phyloP scores from a whole-genome alignment of 805 yeast species.

The Pichia nakasei region DNA sequence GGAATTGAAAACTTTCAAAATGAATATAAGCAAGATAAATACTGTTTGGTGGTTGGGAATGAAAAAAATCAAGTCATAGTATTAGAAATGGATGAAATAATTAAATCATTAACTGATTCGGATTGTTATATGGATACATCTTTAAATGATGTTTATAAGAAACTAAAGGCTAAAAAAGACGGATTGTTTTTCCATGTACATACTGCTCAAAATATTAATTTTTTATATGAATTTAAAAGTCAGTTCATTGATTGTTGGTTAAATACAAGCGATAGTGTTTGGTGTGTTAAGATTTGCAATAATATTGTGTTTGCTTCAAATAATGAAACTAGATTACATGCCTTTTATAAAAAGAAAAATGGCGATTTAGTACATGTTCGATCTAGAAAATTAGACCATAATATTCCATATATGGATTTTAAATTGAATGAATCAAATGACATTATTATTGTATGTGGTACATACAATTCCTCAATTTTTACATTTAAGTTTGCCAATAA shows the following conservation, averaged over 20 bases:
- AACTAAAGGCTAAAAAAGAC: not conserved
- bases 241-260: not conserved
- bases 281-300: conserved; percentile 51
- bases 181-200: not conserved
- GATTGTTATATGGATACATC: no score
- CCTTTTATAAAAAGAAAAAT: conserved; percentile 23
- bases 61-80: conserved; percentile 2
- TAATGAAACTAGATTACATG: conserved; percentile 39
- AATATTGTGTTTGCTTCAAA: conserved; percentile 42
- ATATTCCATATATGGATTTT: conserved; percentile 37
- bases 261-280: conserved; percentile 24
- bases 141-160: not conserved
- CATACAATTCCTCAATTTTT: not conserved
- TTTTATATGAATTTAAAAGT: not conserved
- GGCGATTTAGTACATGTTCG: not conserved
- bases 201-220: no score
- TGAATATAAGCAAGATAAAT: not conserved
- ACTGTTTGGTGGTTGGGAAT: conserved; percentile 1
- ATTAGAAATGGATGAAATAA: not conserved
- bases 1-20: not conserved
- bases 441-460: conserved; percentile 1
- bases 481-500: not conserved
- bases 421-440: not conserved
- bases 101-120: not conserved
- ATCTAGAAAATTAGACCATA: conserved; percentile 40